Conservation (phyloP, 441 rosid genomes). For the Pelargonium cotyledonis region DNA sequence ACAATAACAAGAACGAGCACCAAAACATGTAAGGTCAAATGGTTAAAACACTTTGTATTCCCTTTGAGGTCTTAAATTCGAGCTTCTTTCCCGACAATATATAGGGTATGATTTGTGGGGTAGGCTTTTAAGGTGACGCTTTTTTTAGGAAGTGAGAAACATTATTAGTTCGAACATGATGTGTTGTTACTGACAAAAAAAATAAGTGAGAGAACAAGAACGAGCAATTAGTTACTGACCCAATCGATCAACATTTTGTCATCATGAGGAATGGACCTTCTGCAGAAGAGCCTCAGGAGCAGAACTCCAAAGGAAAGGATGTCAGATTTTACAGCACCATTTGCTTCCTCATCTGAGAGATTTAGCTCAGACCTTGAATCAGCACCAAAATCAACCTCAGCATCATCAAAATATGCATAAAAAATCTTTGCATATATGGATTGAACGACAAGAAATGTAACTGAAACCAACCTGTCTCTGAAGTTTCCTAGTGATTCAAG, state of each 20-base stretch:
- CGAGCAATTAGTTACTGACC: slow-evolving; percentile 24
- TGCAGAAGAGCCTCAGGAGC: slow-evolving; percentile 36
- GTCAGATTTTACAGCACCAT: slow-evolving; percentile 25
- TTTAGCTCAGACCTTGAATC: slow-evolving; percentile 18
- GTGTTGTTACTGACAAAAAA: too few relatives aligned
- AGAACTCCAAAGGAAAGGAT: slow-evolving; percentile 36
- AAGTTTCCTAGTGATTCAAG: slow-evolving; percentile 13
- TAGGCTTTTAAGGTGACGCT: too few relatives aligned
- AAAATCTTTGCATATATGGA: not conserved
- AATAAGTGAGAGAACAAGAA: not conserved
- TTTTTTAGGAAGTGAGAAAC: too few relatives aligned
- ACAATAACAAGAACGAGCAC: not conserved
- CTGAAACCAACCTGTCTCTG: slow-evolving; percentile 16
- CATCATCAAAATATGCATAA: not conserved
- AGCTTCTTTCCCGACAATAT: too few relatives aligned
- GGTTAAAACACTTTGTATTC: too few relatives aligned
- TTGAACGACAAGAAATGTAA: not conserved
- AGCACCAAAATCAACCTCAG: slow-evolving; percentile 10
- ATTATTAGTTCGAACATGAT: too few relatives aligned
- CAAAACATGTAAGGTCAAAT: too few relatives aligned
- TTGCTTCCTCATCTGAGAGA: slow-evolving; percentile 17
- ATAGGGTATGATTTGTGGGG: too few relatives aligned
- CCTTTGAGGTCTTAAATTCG: too few relatives aligned
- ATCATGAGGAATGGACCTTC: slow-evolving; percentile 26
- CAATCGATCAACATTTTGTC: slow-evolving; percentile 32